Evolutionary conservation across 164 flowering plant species (phyloP).

Genomic region (Stephania japonica): DNA sequence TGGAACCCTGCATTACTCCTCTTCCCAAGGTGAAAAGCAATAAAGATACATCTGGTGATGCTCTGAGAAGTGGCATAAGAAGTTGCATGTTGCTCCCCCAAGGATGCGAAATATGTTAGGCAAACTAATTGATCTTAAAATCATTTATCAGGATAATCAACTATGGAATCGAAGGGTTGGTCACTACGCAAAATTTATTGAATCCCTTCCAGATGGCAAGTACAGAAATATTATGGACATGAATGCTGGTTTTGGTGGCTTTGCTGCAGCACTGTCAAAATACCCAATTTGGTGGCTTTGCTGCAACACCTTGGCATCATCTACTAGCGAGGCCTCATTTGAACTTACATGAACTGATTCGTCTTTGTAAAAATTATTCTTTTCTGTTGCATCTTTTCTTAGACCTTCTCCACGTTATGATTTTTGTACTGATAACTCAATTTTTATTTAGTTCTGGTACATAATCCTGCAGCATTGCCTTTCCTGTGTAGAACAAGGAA

Average conservation of each 20-base stretch:
- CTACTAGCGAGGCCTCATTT: slow-evolving; percentile 65
- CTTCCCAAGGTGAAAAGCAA: slow-evolving; percentile 32
- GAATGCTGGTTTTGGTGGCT: slow-evolving; percentile 63
- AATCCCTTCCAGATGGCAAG: slow-evolving; percentile 28
- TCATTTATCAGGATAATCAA: slow-evolving; percentile 32
- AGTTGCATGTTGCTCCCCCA: slow-evolving; percentile 37
- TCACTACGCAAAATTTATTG: slow-evolving; percentile 27
- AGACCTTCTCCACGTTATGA: too few relatives aligned
- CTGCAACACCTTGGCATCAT: slow-evolving; percentile 43
- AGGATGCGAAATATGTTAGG: slow-evolving; percentile 22
- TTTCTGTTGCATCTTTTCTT: too few relatives aligned
- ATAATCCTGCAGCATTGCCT: slow-evolving; percentile 9
- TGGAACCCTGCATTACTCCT: slow-evolving; percentile 53
- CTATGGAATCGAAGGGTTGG: slow-evolving; percentile 38
- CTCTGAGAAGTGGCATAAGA: slow-evolving; percentile 44
- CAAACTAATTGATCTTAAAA: slow-evolving; percentile 15
- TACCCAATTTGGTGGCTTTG: slow-evolving; percentile 45
- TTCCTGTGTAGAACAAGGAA: too few relatives aligned
- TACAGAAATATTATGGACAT: slow-evolving; percentile 63
- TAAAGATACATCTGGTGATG: slow-evolving; percentile 34
- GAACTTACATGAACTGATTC: slow-evolving; percentile 63
- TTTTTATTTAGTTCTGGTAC: not conserved
- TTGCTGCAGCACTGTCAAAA: slow-evolving; percentile 47
- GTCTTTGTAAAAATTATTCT: slow-evolving; percentile 2
- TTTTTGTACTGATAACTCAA: too few relatives aligned